These are phyloP conservation scores for Austroboletus festivus DNA, from an alignment of 768 basidiomycete genomes.

Conservation along the genomic window DNA sequence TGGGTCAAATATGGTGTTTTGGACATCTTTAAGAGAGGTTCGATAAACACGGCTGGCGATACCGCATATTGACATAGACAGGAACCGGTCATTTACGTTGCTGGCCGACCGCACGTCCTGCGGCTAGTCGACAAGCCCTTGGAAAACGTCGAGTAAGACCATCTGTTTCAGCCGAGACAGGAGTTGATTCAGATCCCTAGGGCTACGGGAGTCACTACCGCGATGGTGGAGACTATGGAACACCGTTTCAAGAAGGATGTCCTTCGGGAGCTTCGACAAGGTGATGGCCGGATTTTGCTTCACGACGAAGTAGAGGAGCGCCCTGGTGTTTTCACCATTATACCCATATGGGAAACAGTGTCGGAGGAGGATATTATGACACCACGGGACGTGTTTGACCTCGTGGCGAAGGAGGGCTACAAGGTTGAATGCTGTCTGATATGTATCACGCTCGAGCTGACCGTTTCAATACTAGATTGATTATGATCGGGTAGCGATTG, in stretches of 20 bases:
- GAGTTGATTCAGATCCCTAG: conserved; percentile 35
- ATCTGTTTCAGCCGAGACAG: not conserved
- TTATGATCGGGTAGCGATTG: conserved; percentile 87
- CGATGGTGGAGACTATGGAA: conserved; percentile 91
- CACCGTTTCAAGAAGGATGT: conserved; percentile 84
- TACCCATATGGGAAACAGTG: conserved; percentile 93
- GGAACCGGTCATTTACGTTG: conserved; percentile 93
- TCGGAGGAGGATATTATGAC: conserved; percentile 82
- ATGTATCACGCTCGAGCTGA: conserved; percentile 4
- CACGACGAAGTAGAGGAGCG: conserved; percentile 96
- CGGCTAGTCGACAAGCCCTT: conserved; percentile 84
- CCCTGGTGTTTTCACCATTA: conserved; percentile 84
- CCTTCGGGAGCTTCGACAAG: conserved; percentile 69
- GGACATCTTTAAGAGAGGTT: conserved; percentile 95
- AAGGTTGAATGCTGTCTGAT: conserved; percentile 35
- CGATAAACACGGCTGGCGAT: conserved; percentile 5
- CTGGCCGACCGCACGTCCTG: conserved; percentile 85
- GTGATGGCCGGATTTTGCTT: conserved; percentile 74
- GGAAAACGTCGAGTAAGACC: conserved; percentile 86
- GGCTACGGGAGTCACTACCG: conserved; percentile 90
- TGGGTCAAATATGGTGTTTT: conserved; percentile 74
- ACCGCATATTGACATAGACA: conserved; percentile 25
- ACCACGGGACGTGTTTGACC: conserved; percentile 74
- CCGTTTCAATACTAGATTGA: conserved; percentile 53
- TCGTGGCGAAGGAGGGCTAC: conserved; percentile 75